Percentiles rank a stretch among this genome's conserved stretches.
These are phyloP conservation scores for Phytophthora idaei DNA, from an alignment of 352 stramenopile genomes.

Conservation along the genomic window DNA sequence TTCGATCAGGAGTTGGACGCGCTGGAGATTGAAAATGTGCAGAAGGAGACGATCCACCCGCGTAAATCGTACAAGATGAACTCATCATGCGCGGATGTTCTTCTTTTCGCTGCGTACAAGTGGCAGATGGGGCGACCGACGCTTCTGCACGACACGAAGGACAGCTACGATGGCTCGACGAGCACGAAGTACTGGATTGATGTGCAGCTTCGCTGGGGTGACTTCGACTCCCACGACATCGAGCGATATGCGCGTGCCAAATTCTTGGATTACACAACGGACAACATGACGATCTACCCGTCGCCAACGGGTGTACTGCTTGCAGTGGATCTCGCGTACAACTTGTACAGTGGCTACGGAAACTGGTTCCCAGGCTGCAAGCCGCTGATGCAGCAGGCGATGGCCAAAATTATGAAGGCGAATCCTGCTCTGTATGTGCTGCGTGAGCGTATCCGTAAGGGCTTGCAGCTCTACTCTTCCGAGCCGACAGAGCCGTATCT, in stretches of 20 bases:
- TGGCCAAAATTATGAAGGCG: slow-evolving; percentile 99
- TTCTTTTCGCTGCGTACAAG: slow-evolving; percentile 99
- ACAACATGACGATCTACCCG: slow-evolving; percentile 99
- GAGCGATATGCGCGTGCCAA: slow-evolving; percentile 99
- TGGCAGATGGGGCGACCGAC: slow-evolving; percentile 93
- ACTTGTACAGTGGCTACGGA: slow-evolving; percentile 99
- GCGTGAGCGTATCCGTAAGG: slow-evolving; percentile 99
- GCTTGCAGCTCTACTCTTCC: slow-evolving; percentile 99
- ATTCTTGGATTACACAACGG: slow-evolving; percentile 99
- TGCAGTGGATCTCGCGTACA: slow-evolving; percentile 99
- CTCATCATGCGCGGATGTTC: slow-evolving; percentile 98
- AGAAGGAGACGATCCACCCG: slow-evolving; percentile 99
- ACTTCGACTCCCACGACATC: slow-evolving; percentile 99
- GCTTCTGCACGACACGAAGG: slow-evolving; percentile 94
- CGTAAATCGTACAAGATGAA: slow-evolving; percentile 99
- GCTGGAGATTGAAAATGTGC: slow-evolving; percentile 99
- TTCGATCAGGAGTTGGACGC: slow-evolving; percentile 99
- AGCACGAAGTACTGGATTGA: slow-evolving; percentile 99
- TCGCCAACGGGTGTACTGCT: slow-evolving; percentile 98
- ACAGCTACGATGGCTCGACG: slow-evolving; percentile 96
- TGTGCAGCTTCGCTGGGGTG: slow-evolving; percentile 99
- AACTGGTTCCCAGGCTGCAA: slow-evolving; percentile 99
- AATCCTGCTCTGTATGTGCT: slow-evolving; percentile 99
- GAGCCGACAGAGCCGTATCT: slow-evolving; percentile 99
- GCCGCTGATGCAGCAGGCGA: slow-evolving; percentile 99